Percentiles rank a stretch among this genome's conserved stretches.
phyloP scores from a whole-genome alignment of 805 yeast species.

The Schwanniomyces vanrijiae region DNA sequence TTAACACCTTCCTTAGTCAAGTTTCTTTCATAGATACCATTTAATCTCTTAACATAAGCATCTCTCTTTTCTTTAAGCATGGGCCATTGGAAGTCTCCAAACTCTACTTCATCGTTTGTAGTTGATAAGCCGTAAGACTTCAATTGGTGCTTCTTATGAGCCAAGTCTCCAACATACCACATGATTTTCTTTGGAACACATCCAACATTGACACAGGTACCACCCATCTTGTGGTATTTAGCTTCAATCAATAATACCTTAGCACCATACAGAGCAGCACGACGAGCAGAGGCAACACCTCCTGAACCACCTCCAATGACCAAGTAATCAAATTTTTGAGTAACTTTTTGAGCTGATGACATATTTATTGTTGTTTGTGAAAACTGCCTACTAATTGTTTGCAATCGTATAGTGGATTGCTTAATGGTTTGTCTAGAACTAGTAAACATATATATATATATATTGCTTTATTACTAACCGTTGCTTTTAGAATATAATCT shows the following conservation, averaged over 20 bases:
- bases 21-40: conserved; percentile 91
- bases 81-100: conserved; percentile 74
- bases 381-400: conserved; percentile 29
- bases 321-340: conserved; percentile 75
- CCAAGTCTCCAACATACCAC: conserved; percentile 97
- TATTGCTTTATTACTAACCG: background rate
- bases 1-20: conserved; percentile 88
- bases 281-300: conserved; percentile 97
- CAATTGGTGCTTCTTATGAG: conserved; percentile 71
- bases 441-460: conserved; percentile 8
- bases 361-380: conserved; percentile 27
- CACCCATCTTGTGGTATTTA: conserved; percentile 71
- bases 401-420: conserved; percentile 19
- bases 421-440: conserved; percentile 9
- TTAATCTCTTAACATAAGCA: conserved; percentile 82
- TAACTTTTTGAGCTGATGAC: conserved; percentile 50
- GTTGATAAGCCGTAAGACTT: conserved; percentile 77
- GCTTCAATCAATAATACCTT: conserved; percentile 82
- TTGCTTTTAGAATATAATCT: background rate
- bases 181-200: conserved; percentile 98
- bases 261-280: conserved; percentile 94
- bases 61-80: conserved; percentile 84
- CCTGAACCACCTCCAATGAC: conserved; percentile 99
- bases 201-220: conserved; percentile 98
- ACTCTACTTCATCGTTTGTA: conserved; percentile 46